These are phyloP conservation scores for Saccharomycopsis capsularis DNA, from an alignment of 805 yeast genomes.

Conservation along the genomic window DNA sequence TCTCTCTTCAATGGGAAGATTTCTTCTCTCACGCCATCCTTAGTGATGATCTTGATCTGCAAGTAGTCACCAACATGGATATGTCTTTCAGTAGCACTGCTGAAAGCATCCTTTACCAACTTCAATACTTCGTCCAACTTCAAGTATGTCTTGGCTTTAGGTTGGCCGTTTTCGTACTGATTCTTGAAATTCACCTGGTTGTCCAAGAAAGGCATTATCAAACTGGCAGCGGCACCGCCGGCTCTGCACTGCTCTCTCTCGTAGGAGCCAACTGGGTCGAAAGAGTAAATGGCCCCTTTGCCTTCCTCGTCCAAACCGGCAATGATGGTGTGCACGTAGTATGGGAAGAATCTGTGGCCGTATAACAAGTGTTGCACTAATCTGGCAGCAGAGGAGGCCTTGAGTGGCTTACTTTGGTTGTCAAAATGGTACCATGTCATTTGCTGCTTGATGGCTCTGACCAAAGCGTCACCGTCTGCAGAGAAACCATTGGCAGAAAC, in stretches of 20 bases:
- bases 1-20: constrained; percentile 85
- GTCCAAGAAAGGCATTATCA: constrained; percentile 96
- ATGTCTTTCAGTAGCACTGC: constrained; percentile 97
- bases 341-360: constrained; percentile 93
- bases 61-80: constrained; percentile 97
- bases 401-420: constrained; percentile 62
- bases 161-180: constrained; percentile 71
- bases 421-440: constrained; percentile 91
- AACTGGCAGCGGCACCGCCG: constrained; percentile 93
- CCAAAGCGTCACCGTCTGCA: constrained; percentile 86
- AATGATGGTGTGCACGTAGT: constrained; percentile 88
- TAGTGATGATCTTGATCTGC: constrained; percentile 84
- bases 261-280: constrained; percentile 96
- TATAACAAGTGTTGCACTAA: constrained; percentile 83
- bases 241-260: constrained; percentile 97
- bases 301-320: constrained; percentile 88
- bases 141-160: constrained; percentile 56
- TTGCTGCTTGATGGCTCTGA: constrained; percentile 57
- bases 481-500: constrained; percentile 94
- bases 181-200: constrained; percentile 95
- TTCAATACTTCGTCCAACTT: constrained; percentile 77
- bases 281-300: constrained; percentile 89
- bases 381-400: constrained; percentile 75
- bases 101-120: constrained; percentile 87
- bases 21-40: constrained; percentile 84